These are phyloP conservation scores for Globisporangium splendens DNA, from an alignment of 352 stramenopile species.

Conservation along the genomic window DNA sequence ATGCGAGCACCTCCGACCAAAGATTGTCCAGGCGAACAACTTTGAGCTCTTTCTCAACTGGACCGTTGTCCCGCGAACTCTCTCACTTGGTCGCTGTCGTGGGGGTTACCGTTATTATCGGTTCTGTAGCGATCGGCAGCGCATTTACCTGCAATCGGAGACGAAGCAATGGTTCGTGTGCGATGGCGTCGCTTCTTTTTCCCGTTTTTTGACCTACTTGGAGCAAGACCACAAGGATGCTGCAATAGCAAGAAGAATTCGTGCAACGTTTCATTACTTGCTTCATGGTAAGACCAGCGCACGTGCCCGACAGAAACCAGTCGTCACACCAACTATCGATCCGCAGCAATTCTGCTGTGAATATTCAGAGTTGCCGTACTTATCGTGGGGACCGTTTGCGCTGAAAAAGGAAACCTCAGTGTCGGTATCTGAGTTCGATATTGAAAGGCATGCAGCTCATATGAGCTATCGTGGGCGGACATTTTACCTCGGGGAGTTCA, in stretches of 20 bases:
- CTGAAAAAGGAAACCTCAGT: slow-evolving; percentile 39
- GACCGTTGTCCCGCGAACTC: slow-evolving; percentile 54
- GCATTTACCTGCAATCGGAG: slow-evolving; percentile 49
- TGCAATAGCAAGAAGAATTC: slow-evolving; percentile 28
- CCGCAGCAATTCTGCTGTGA: slow-evolving; percentile 26
- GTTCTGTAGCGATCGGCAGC: slow-evolving; percentile 53
- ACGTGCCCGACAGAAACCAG: neutral
- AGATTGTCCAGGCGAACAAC: slow-evolving; percentile 39
- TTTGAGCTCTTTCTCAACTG: slow-evolving; percentile 66
- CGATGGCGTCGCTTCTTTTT: slow-evolving; percentile 21
- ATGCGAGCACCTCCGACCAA: slow-evolving; percentile 42
- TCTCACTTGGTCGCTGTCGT: slow-evolving; percentile 54
- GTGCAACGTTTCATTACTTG: slow-evolving; percentile 35
- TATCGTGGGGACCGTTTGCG: slow-evolving; percentile 38
- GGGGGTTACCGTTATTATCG: slow-evolving; percentile 54
- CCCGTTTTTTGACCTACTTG: slow-evolving; percentile 51
- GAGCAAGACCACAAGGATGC: slow-evolving; percentile 29
- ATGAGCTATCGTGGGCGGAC: slow-evolving; percentile 43
- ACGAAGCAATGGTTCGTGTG: slow-evolving; percentile 48
- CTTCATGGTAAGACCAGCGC: slow-evolving; percentile 24
- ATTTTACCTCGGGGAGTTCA: slow-evolving; percentile 52
- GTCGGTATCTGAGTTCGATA: slow-evolving; percentile 37
- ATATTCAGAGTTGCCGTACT: slow-evolving; percentile 29
- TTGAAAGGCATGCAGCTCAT: slow-evolving; percentile 43
- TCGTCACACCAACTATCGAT: neutral